Evolutionary conservation across 192 early-diverging fungal species (phyloP), one percentile per base, ranked within the genome.

Genomic region (Neocallimastix lanati): DNA sequence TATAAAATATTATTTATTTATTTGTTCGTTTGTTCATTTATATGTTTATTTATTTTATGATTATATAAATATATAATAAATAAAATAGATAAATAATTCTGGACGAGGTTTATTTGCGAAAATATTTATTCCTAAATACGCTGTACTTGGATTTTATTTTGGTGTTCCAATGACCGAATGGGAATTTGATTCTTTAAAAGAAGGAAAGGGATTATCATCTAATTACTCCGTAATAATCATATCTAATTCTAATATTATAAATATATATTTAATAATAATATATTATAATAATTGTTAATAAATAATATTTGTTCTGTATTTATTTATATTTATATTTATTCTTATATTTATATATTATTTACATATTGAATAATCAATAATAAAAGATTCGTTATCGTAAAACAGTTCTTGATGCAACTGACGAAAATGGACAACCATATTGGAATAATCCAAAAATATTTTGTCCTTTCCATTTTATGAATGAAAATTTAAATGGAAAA

Each of bases 101-200:
- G 85, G 85, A 5, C 77, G 82, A 29, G 85, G 85, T 14, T 28
- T 86, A 13, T 85, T 85, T 82, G 85, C 85, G 28, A 85, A 86
- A 78, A 80, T 91, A 3, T 87, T 90, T 78, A 77, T 97, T 6
- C 94, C 95, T 3, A 86, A 84, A 25, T 88, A 89, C 13, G 92
- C 91, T 25, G 90, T 93, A 0, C 82, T 97, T 7, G 96, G 96
- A 2, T 97, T 96, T 81, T 97, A 97, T 80, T 97, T 97, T 87
- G 96, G 96, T 27, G 93, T 97, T 12, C 96, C 96, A 13, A 97
- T 95, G 93, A 95, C 93, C 3, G 96, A 97, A 85, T 93, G 94
- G 80, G 96, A 97, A 82, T 97, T 94, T 81, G 96, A 97, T 85
- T 91, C 89, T 0, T 82, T 91, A 28, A 97, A 97, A 80, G 96